Conservation (phyloP, 352 stramenopile species). For the Globisporangium spiculum region DNA sequence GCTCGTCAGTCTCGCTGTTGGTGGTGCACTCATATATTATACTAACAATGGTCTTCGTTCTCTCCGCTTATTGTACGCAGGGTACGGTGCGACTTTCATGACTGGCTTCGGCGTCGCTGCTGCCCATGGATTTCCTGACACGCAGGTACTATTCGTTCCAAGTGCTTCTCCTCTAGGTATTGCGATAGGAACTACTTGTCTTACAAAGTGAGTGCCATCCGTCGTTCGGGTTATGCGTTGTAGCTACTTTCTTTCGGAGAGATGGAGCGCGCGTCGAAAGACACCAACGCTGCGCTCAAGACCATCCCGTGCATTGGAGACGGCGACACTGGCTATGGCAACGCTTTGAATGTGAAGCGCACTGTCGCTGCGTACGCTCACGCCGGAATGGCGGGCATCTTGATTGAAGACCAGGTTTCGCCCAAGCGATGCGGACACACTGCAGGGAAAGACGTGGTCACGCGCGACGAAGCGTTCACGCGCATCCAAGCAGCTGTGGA, state of each 20-base stretch:
- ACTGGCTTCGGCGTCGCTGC: slow-evolving; percentile 91
- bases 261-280: slow-evolving; percentile 43
- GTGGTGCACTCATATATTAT: neutral
- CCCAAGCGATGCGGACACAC: slow-evolving; percentile 94
- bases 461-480: slow-evolving; percentile 81
- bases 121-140: slow-evolving; percentile 86
- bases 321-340: slow-evolving; percentile 92
- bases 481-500: slow-evolving; percentile 89
- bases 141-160: slow-evolving; percentile 48
- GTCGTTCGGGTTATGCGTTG: neutral
- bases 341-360: slow-evolving; percentile 92
- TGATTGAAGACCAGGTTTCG: slow-evolving; percentile 93
- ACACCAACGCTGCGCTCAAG: slow-evolving; percentile 41
- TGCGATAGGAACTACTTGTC: neutral
- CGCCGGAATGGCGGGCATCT: slow-evolving; percentile 90
- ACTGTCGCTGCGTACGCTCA: slow-evolving; percentile 89
- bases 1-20: neutral
- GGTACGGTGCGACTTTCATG: slow-evolving; percentile 92
- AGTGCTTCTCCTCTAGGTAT: neutral
- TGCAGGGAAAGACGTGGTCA: slow-evolving; percentile 86
- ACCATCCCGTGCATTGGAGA: slow-evolving; percentile 75
- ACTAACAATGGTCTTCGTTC: neutral
- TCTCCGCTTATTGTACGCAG: slow-evolving; percentile 13
- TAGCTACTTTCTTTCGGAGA: slow-evolving; percentile 65
- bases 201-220: neutral